A percentile compares a stretch with the other conserved stretches of the same genome.
phyloP scores from a whole-genome alignment of 2,329 filamentous ascomycete genomes.

The Diaporthe sp. region DNA sequence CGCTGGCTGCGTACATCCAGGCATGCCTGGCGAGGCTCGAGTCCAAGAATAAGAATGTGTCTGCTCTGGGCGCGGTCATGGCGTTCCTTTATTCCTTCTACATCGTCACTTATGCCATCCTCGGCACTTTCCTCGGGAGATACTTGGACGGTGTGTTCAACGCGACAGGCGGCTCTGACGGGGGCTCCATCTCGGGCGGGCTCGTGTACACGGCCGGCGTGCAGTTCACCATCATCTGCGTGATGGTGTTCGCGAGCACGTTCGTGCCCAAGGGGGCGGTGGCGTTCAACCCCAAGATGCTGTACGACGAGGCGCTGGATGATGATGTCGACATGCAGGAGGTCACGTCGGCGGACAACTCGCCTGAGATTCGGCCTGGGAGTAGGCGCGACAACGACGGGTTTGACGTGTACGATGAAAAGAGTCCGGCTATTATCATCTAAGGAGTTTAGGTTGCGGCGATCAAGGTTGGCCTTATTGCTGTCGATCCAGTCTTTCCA shows the following conservation, averaged over 20 bases:
- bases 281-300: slow-evolving; percentile 58
- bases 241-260: slow-evolving; percentile 58
- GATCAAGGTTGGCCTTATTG: neutral
- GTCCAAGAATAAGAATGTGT: slow-evolving; percentile 59
- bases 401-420: neutral
- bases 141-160: slow-evolving; percentile 61
- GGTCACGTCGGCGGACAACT: neutral
- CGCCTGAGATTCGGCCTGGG: neutral
- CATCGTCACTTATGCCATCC: slow-evolving; percentile 51
- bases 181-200: slow-evolving; percentile 54
- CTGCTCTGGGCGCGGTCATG: slow-evolving; percentile 65
- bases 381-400: neutral
- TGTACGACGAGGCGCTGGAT: slow-evolving; percentile 56
- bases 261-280: slow-evolving; percentile 61
- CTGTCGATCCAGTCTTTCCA: neutral
- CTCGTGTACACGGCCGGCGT: slow-evolving; percentile 61
- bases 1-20: slow-evolving; percentile 65
- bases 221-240: slow-evolving; percentile 61
- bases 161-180: slow-evolving; percentile 45
- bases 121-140: slow-evolving; percentile 55
- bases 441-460: neutral
- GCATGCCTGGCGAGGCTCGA: slow-evolving; percentile 62
- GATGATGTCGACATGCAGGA: slow-evolving; percentile 19
- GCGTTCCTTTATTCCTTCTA: slow-evolving; percentile 65
- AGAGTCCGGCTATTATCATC: slow-evolving; percentile 5